Conservation (phyloP, 768 basidiomycete genomes). For the Mycena galopus region DNA sequence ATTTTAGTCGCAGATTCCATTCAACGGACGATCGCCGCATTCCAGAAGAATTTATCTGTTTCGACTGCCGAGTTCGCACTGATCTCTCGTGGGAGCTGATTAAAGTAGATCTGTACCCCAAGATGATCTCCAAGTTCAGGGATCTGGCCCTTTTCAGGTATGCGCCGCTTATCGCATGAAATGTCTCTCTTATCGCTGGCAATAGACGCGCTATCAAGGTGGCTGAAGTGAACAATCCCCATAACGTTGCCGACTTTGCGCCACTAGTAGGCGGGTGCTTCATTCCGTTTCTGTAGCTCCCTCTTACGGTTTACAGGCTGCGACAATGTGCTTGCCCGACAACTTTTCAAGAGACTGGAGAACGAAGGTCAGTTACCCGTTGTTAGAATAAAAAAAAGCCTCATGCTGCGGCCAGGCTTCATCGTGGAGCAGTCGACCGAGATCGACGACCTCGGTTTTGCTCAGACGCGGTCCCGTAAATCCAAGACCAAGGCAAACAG, state of each 20-base stretch:
- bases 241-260: slow-evolving; percentile 64
- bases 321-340: slow-evolving; percentile 65
- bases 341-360: slow-evolving; percentile 78
- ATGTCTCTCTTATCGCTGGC: slow-evolving; percentile 7
- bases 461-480: slow-evolving; percentile 56
- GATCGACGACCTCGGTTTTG: slow-evolving; percentile 63
- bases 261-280: slow-evolving; percentile 67
- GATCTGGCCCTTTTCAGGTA: slow-evolving; percentile 82
- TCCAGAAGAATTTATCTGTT: slow-evolving; percentile 74
- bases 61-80: slow-evolving; percentile 79
- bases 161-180: not conserved
- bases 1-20: slow-evolving; percentile 65
- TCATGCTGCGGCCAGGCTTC: slow-evolving; percentile 61
- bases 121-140: slow-evolving; percentile 73
- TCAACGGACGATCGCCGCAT: slow-evolving; percentile 68
- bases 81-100: slow-evolving; percentile 82
- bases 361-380: slow-evolving; percentile 67
- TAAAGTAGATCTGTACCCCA: slow-evolving; percentile 66
- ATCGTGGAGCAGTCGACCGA: slow-evolving; percentile 64
- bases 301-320: slow-evolving; percentile 55
- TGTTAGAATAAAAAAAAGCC: not conserved
- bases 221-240: slow-evolving; percentile 63
- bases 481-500: slow-evolving; percentile 55
- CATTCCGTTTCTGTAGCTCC: slow-evolving; percentile 10
- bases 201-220: slow-evolving; percentile 79